Conservation (phyloP, 2,329 filamentous ascomycete genomes). For the Monilinia polystroma region DNA sequence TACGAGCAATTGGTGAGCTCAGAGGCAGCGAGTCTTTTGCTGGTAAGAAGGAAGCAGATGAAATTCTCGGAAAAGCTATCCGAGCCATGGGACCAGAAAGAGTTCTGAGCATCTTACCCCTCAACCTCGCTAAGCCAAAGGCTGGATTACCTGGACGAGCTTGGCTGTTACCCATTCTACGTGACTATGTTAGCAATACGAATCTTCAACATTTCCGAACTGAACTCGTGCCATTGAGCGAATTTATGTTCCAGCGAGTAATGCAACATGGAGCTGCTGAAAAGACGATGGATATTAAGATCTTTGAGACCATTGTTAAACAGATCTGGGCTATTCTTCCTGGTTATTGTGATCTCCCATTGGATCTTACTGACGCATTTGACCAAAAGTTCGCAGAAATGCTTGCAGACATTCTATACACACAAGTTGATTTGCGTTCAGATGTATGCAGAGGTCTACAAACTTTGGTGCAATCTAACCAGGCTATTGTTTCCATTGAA, state of each 20-base stretch:
- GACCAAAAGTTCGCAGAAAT: slow-evolving; percentile 89
- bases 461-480: slow-evolving; percentile 86
- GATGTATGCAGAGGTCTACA: slow-evolving; percentile 86
- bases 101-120: slow-evolving; percentile 76
- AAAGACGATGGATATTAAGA: slow-evolving; percentile 95
- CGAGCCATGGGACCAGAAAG: slow-evolving; percentile 85
- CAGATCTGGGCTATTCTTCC: slow-evolving; percentile 94
- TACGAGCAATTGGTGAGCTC: slow-evolving; percentile 80
- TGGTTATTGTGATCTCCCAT: slow-evolving; percentile 89
- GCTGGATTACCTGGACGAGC: slow-evolving; percentile 80
- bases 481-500: slow-evolving; percentile 71
- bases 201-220: slow-evolving; percentile 78
- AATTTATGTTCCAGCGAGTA: slow-evolving; percentile 84
- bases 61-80: slow-evolving; percentile 83
- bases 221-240: slow-evolving; percentile 86
- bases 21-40: slow-evolving; percentile 84
- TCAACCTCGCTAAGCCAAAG: slow-evolving; percentile 78
- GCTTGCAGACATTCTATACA: slow-evolving; percentile 86
- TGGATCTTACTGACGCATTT: slow-evolving; percentile 74
- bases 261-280: slow-evolving; percentile 77
- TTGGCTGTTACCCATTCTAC: slow-evolving; percentile 89
- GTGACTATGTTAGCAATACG: slow-evolving; percentile 88
- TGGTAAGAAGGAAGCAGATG: slow-evolving; percentile 92
- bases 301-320: slow-evolving; percentile 93
- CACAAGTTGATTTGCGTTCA: slow-evolving; percentile 81